Percentiles rank a stretch among this genome's conserved stretches.
phyloP scores from a whole-genome alignment of 1,139 yeast species.

The Wickerhamomyces sp. region DNA sequence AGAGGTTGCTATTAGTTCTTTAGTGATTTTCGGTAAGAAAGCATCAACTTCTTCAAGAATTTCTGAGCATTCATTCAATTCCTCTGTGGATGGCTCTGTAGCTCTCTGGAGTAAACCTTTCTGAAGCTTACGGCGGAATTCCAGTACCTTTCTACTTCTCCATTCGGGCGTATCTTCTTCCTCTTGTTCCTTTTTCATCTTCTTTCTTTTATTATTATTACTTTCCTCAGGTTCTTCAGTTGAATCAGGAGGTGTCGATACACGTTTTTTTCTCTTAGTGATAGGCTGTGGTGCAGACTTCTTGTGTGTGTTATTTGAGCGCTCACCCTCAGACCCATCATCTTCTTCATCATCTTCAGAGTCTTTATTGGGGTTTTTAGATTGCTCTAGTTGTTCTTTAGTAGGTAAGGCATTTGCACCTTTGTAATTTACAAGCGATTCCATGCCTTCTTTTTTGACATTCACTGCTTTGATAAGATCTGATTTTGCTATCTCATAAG shows the following conservation, averaged over 20 bases:
- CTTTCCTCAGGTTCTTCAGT: background rate
- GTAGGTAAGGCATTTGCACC: background rate
- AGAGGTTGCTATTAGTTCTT: constrained; percentile 37
- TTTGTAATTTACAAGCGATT: background rate
- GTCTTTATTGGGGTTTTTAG: no score
- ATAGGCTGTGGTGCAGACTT: background rate
- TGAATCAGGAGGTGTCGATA: background rate
- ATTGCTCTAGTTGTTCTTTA: background rate
- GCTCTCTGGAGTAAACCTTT: constrained; percentile 24
- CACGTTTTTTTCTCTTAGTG: background rate
- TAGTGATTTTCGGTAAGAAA: constrained; percentile 36
- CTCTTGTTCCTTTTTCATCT: background rate
- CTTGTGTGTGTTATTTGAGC: background rate
- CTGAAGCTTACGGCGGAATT: constrained; percentile 27
- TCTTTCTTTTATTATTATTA: background rate
- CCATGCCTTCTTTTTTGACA: background rate
- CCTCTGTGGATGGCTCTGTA: constrained; percentile 32
- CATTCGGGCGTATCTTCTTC: background rate
- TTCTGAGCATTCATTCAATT: constrained; percentile 40
- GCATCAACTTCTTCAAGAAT: constrained; percentile 41
- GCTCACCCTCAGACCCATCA: background rate
- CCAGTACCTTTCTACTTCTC: background rate
- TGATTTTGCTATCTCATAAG: background rate
- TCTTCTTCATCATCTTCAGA: background rate
- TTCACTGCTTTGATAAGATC: background rate